These are phyloP conservation scores for Magnaporthales sp. DNA, from an alignment of 2,329 filamentous ascomycete species.

Conservation along the genomic window DNA sequence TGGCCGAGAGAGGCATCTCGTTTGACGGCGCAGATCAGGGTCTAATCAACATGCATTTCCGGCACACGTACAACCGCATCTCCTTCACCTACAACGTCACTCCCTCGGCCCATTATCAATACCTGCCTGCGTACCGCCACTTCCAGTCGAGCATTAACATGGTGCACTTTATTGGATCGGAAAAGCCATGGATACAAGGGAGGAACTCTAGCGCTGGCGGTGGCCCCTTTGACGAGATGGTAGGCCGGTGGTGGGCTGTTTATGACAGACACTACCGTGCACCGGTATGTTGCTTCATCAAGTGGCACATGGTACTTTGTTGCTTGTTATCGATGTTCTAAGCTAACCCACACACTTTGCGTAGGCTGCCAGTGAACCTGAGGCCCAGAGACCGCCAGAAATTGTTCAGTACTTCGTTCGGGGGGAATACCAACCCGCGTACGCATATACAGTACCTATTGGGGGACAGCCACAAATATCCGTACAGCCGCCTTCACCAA, in stretches of 20 bases:
- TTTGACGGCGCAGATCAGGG: conserved; percentile 98
- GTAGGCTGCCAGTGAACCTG: not conserved
- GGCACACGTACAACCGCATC: conserved; percentile 72
- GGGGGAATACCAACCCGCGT: conserved; percentile 38
- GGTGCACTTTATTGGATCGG: conserved; percentile 87
- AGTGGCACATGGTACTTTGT: not conserved
- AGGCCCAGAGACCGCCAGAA: conserved; percentile 16
- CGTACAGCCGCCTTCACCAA: not conserved
- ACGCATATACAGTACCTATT: conserved; percentile 18
- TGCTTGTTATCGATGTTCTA: not conserved
- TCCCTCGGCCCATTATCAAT: conserved; percentile 93
- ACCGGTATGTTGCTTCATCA: conserved; percentile 26
- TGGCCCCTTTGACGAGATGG: conserved; percentile 71
- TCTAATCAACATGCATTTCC: conserved; percentile 89
- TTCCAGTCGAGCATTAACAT: conserved; percentile 84
- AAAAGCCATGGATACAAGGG: conserved; percentile 79
- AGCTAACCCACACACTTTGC: not conserved
- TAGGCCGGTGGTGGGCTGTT: conserved; percentile 86
- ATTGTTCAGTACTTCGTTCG: conserved; percentile 45
- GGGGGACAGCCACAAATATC: conserved; percentile 15
- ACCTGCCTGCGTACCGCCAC: conserved; percentile 88
- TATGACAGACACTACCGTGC: conserved; percentile 77
- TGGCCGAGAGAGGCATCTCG: conserved; percentile 80
- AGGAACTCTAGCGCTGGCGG: conserved; percentile 43
- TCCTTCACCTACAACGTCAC: conserved; percentile 98